A percentile compares a stretch with the other conserved stretches of the same genome.
These are phyloP conservation scores for Pseudonectria foliicola DNA, from an alignment of 2,329 filamentous ascomycete genomes.

Conservation along the genomic window DNA sequence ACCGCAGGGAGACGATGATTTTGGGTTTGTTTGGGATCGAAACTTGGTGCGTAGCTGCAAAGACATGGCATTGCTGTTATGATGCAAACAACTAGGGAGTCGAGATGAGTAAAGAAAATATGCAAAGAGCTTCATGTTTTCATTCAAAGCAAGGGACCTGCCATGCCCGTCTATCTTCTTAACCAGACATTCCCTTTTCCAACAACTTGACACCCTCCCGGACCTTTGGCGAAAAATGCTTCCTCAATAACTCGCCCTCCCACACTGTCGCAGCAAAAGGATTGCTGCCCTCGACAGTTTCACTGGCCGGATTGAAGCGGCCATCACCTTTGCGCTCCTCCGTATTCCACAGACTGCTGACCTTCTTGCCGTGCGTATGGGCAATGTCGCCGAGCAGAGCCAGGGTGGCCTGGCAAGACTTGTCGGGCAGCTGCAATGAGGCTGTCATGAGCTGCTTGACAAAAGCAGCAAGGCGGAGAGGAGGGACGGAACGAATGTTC, in stretches of 20 bases:
- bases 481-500: slow-evolving; percentile 68
- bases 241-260: slow-evolving; percentile 82
- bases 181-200: slow-evolving; percentile 54
- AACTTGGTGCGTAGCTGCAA: too few species aligned
- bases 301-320: slow-evolving; percentile 65
- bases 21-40: too few species aligned
- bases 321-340: slow-evolving; percentile 92
- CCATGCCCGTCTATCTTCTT: slow-evolving; percentile 2
- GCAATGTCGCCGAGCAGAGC: slow-evolving; percentile 71
- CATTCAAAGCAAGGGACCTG: not conserved
- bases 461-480: slow-evolving; percentile 82
- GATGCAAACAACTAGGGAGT: too few species aligned
- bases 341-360: slow-evolving; percentile 84
- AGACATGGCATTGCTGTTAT: too few species aligned
- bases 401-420: slow-evolving; percentile 73
- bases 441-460: slow-evolving; percentile 81
- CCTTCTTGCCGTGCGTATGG: slow-evolving; percentile 73
- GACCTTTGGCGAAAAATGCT: slow-evolving; percentile 82
- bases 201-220: slow-evolving; percentile 64
- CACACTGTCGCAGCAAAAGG: slow-evolving; percentile 85
- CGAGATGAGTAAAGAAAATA: too few species aligned
- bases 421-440: slow-evolving; percentile 82
- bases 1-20: too few species aligned
- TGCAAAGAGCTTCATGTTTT: too few species aligned
- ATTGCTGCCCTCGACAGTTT: slow-evolving; percentile 77